Conservation (phyloP, 2,329 filamentous ascomycete species). For the Neurospora crassa region DNA sequence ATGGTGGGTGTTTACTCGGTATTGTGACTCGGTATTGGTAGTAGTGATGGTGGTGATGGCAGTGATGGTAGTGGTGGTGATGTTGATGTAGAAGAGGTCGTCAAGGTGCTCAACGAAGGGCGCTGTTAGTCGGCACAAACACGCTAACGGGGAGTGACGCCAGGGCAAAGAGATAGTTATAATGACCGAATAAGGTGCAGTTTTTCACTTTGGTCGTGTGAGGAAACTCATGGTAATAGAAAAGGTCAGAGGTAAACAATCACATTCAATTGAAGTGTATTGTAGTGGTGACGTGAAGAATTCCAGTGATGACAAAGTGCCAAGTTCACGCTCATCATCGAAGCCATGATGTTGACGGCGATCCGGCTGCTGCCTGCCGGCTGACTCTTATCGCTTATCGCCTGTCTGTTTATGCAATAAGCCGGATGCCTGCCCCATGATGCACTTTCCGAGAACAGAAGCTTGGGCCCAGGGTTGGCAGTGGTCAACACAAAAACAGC, state of each 20-base stretch:
- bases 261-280: not conserved
- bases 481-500: not conserved
- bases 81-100: not conserved
- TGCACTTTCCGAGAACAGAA: not conserved
- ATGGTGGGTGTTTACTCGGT: slow-evolving; percentile 37
- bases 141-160: not conserved
- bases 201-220: not conserved
- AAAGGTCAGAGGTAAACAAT: not conserved
- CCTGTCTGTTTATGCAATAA: not conserved
- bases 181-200: not conserved
- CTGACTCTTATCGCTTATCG: not conserved
- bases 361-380: not conserved
- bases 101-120: not conserved
- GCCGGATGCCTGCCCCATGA: not conserved
- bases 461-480: not conserved
- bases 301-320: not conserved
- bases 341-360: not conserved
- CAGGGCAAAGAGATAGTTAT: not conserved
- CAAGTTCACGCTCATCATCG: not conserved
- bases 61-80: not conserved
- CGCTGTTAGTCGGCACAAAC: not conserved
- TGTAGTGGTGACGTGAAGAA: not conserved
- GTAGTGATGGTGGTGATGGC: not conserved
- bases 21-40: not conserved
- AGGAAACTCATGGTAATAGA: not conserved